A percentile compares a stretch with the other conserved stretches of the same genome.
These are phyloP conservation scores for Hanseniaspora guilliermondii DNA, from an alignment of 805 yeast genomes.

Conservation along the genomic window DNA sequence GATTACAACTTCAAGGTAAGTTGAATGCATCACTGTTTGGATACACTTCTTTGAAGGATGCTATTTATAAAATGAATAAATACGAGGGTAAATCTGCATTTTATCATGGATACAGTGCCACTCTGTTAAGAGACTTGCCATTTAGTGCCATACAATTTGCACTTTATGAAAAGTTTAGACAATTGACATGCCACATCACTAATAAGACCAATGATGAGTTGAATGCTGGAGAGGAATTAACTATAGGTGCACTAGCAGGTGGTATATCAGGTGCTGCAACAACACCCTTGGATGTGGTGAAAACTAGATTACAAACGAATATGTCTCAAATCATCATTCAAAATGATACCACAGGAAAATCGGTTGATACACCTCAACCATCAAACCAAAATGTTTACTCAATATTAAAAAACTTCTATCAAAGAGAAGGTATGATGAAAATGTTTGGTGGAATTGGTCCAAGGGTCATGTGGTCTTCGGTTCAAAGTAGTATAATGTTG, in stretches of 20 bases:
- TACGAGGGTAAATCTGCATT: slow-evolving; percentile 67
- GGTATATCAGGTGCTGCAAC: slow-evolving; percentile 86
- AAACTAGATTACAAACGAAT: slow-evolving; percentile 77
- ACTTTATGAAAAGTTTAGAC: slow-evolving; percentile 75
- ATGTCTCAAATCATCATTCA: slow-evolving; percentile 13
- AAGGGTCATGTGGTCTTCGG: slow-evolving; percentile 87
- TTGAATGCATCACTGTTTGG: slow-evolving; percentile 76
- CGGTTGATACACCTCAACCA: slow-evolving; percentile 15
- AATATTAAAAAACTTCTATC: slow-evolving; percentile 47
- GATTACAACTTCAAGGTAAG: slow-evolving; percentile 85
- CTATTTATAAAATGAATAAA: slow-evolving; percentile 48
- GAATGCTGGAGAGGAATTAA: slow-evolving; percentile 32
- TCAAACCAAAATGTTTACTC: slow-evolving; percentile 30
- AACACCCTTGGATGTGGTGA: slow-evolving; percentile 84
- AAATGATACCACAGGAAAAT: slow-evolving; percentile 14
- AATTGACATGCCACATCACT: slow-evolving; percentile 38
- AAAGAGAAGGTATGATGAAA: slow-evolving; percentile 63
- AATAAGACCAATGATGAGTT: slow-evolving; percentile 20
- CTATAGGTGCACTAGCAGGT: slow-evolving; percentile 70
- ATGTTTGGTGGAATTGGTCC: slow-evolving; percentile 94
- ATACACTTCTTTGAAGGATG: slow-evolving; percentile 70
- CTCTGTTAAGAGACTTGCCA: slow-evolving; percentile 83
- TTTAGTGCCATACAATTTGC: slow-evolving; percentile 94
- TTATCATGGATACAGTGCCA: slow-evolving; percentile 87
- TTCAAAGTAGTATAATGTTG: slow-evolving; percentile 90